phyloP scores from a whole-genome alignment of 805 yeast species.

The Myxozyma sirexii region DNA sequence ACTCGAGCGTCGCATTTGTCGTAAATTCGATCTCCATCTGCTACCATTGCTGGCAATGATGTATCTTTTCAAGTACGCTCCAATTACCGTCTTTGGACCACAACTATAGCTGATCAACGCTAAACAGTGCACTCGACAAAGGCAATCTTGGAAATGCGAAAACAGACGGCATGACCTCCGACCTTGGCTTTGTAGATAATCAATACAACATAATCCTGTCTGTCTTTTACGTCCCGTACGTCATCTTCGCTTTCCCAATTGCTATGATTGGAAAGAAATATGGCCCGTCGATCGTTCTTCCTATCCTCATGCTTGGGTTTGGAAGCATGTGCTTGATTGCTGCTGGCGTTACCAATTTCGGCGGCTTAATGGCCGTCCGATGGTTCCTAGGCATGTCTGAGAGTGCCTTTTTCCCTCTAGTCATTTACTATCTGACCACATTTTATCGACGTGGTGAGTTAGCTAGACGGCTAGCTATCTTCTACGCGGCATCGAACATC shows the following conservation, averaged over 20 bases:
- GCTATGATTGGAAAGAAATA: constrained; percentile 47
- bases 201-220: constrained; percentile 52
- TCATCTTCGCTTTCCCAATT: constrained; percentile 50
- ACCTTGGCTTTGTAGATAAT: constrained; percentile 48
- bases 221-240: constrained; percentile 51
- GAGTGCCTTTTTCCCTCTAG: constrained; percentile 47
- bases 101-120: not conserved
- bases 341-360: constrained; percentile 47
- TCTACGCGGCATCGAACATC: not conserved
- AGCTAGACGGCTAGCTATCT: constrained; percentile 37
- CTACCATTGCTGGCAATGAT: constrained; percentile 50
- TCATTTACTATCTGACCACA: constrained; percentile 49
- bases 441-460: constrained; percentile 42
- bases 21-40: constrained; percentile 48
- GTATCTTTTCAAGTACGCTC: not conserved
- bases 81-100: not conserved
- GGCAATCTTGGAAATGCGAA: too few species aligned
- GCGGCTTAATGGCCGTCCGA: constrained; percentile 52
- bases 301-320: too few species aligned
- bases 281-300: too few species aligned
- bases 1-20: not conserved
- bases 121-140: constrained; percentile 47
- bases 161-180: constrained; percentile 48
- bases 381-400: constrained; percentile 57
- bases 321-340: constrained; percentile 48